These are phyloP conservation scores for Cordyceps pruinosa DNA, from an alignment of 2,329 filamentous ascomycete genomes.

Conservation along the genomic window DNA sequence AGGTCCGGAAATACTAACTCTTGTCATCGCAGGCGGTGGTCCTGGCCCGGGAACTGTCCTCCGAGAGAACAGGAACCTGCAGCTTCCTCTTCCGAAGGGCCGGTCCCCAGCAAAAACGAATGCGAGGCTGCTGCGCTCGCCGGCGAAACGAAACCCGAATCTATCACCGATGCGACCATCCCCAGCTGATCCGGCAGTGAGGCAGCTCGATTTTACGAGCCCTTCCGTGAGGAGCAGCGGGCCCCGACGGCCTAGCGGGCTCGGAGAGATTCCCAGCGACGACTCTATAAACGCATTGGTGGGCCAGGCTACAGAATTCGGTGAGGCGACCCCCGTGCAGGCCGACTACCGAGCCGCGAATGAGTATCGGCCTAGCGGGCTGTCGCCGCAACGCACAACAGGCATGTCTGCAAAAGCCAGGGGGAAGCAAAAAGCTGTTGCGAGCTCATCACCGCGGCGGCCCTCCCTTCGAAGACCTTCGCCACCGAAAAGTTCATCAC, in stretches of 20 bases:
- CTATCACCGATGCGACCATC: conserved; percentile 43
- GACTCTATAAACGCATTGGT: conserved; percentile 20
- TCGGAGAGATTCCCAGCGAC: conserved; percentile 22
- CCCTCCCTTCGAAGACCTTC: not conserved
- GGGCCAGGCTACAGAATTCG: conserved; percentile 33
- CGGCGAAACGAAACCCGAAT: conserved; percentile 55
- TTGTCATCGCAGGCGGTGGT: conserved; percentile 36
- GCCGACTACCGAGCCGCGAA: conserved; percentile 14
- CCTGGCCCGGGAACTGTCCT: conserved; percentile 48
- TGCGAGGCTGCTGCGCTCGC: conserved; percentile 38
- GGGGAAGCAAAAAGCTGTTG: conserved; percentile 13
- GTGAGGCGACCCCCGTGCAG: conserved; percentile 27
- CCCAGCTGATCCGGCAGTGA: conserved; percentile 34
- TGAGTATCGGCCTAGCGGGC: not conserved
- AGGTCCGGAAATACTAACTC: conserved; percentile 17
- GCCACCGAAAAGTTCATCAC: not conserved
- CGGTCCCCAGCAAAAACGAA: conserved; percentile 59
- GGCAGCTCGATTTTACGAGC: conserved; percentile 48
- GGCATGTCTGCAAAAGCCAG: conserved; percentile 15
- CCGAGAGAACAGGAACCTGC: conserved; percentile 39
- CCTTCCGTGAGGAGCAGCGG: not conserved
- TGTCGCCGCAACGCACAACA: not conserved
- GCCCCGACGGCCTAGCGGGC: conserved; percentile 10
- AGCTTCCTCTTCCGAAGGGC: conserved; percentile 31
- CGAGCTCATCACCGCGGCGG: not conserved